phyloP scores from a whole-genome alignment of 805 yeast species.

The Starmerella gropengiesseri region DNA sequence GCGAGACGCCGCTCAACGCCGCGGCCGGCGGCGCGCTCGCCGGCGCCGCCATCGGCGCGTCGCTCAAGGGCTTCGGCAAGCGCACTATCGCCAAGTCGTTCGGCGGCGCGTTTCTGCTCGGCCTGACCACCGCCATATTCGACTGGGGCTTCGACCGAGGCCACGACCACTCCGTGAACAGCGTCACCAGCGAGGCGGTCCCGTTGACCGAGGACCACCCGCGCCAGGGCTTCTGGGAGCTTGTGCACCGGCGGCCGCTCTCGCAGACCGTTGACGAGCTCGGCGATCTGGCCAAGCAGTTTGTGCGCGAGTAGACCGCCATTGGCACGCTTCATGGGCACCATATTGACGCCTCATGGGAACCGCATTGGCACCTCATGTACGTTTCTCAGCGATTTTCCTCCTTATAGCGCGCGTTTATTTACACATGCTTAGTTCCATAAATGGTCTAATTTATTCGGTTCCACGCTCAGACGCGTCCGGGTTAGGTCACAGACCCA shows the following conservation, averaged over 20 bases:
- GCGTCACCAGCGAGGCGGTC: constrained; percentile 31
- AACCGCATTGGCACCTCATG: too few relatives aligned
- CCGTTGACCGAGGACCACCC: constrained; percentile 28
- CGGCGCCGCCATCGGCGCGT: constrained; percentile 36
- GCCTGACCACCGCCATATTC: constrained; percentile 35
- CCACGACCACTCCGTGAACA: constrained; percentile 23
- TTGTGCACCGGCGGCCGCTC: constrained; percentile 67
- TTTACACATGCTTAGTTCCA: too few relatives aligned
- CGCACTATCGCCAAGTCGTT: constrained; percentile 33
- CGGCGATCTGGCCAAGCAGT: constrained; percentile 38
- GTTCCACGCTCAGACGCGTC: background rate
- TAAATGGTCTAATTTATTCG: too few relatives aligned
- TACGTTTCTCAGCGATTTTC: too few relatives aligned
- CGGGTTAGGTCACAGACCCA: background rate
- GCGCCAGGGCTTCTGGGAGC: constrained; percentile 65
- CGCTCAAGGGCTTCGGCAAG: constrained; percentile 21
- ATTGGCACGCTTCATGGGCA: too few relatives aligned
- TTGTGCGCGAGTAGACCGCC: constrained; percentile 22
- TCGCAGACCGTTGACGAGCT: constrained; percentile 67
- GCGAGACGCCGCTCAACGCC: constrained; percentile 51
- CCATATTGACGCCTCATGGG: too few relatives aligned
- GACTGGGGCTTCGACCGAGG: constrained; percentile 30
- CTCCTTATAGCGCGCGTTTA: too few relatives aligned
- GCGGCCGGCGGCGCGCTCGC: constrained; percentile 40
- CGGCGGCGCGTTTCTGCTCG: constrained; percentile 40